These are phyloP conservation scores for Blastocystis sp. DNA, from an alignment of 352 stramenopile genomes.

Conservation along the genomic window DNA sequence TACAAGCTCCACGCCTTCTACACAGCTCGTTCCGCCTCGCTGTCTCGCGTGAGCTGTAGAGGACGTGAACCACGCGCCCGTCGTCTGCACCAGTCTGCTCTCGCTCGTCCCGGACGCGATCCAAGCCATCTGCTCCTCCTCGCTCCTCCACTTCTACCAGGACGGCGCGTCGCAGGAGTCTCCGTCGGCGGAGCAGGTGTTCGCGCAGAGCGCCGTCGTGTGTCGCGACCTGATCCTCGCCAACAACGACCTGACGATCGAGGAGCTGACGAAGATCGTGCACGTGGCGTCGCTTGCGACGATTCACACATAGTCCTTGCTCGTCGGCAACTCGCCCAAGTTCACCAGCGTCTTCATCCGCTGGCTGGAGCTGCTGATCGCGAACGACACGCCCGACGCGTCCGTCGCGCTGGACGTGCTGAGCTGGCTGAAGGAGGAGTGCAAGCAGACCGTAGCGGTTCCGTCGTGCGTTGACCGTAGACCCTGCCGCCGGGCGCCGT, in stretches of 20 bases:
- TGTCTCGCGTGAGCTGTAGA: neutral
- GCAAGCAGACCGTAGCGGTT: neutral
- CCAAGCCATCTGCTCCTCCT: neutral
- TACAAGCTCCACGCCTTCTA: constrained; percentile 34
- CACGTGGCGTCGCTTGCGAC: neutral
- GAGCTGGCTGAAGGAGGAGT: neutral
- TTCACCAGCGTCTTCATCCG: neutral
- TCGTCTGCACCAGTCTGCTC: neutral
- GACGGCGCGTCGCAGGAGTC: no score
- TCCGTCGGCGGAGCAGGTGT: neutral
- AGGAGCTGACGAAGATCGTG: neutral
- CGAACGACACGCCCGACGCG: neutral
- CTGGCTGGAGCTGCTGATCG: neutral
- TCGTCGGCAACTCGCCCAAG: neutral
- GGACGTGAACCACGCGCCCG: neutral
- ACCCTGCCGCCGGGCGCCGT: neutral
- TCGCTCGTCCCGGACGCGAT: neutral
- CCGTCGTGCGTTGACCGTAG: neutral
- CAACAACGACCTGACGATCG: neutral
- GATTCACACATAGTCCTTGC: neutral
- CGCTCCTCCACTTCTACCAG: neutral
- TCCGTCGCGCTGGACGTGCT: neutral
- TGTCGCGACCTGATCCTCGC: neutral
- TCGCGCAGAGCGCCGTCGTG: neutral
- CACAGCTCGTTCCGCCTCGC: neutral